Percentiles rank a stretch among this genome's conserved stretches.
phyloP scores from a whole-genome alignment of 345 rosid species.

The Moringa oleifera region DNA sequence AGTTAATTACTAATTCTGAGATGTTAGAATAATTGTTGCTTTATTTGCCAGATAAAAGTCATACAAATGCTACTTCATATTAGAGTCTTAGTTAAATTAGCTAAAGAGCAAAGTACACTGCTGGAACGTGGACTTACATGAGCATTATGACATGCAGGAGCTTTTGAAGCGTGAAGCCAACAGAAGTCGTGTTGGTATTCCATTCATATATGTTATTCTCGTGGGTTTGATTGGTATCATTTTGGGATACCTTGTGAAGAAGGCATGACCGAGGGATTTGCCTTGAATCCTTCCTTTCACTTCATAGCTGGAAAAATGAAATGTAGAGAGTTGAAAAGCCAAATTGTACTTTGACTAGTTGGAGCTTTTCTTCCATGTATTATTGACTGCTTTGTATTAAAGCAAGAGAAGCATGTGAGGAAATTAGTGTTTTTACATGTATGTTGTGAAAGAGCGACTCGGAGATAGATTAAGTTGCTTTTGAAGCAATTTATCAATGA shows the following conservation, averaged over 20 bases:
- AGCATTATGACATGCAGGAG: conserved; percentile 45
- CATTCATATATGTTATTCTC: conserved; percentile 46
- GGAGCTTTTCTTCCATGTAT: conserved; percentile 20
- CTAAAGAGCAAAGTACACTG: too few species aligned
- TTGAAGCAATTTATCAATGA: too few species aligned
- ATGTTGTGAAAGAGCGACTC: conserved; percentile 7
- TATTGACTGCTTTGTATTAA: conserved; percentile 15
- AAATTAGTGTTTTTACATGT: conserved; percentile 10
- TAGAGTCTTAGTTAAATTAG: neutral
- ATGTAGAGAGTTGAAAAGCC: conserved; percentile 10
- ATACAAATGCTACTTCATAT: neutral
- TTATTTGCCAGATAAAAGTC: neutral
- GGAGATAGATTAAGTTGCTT: too few species aligned
- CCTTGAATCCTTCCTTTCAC: neutral
- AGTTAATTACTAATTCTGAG: neutral
- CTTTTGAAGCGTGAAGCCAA: conserved; percentile 39
- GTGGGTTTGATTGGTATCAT: conserved; percentile 66
- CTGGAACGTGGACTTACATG: neutral
- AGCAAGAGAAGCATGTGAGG: conserved; percentile 11
- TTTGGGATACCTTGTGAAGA: conserved; percentile 70
- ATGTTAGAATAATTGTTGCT: neutral
- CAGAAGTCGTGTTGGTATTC: conserved; percentile 35
- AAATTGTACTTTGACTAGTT: conserved; percentile 17
- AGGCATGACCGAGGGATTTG: conserved; percentile 28
- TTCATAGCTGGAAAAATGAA: conserved; percentile 14